Evolutionary conservation across 2,329 filamentous ascomycete genomes (phyloP), one percentile per base, ranked within the genome.

Genomic region (Paracamarosporium sp.): DNA sequence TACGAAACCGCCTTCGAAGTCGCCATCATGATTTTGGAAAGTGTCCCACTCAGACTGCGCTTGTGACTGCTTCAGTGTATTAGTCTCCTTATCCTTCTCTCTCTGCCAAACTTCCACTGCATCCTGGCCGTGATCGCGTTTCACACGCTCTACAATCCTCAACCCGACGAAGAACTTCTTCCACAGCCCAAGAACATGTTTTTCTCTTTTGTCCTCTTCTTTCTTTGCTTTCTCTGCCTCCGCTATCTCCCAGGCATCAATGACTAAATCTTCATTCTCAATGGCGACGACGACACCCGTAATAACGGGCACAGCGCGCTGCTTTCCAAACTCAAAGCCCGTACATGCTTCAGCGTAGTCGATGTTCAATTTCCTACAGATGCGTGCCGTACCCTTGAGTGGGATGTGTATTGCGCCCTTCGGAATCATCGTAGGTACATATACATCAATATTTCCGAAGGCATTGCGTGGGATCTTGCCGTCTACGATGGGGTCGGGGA

Each of bases 381-480:
- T 86, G 46, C 89, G 88, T 30, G 89, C 88, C 0, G 89, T 90
- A 0, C 92, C 92, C 44, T 89, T 86, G 53, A 89, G 88, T 0
- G 92, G 92, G 1, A 98, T 83, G 73, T 99, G 95, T 0, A 90
- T 85, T 2, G 93, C 93, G 0, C 95, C 94, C 38, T 79, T 78
- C 0, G 95, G 95, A 25, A 96, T 89, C 95, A 99, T 98, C 61
- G 92, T 93, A 36, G 92, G 90, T 0, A 91, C 93, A 73, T 96
- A 99, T 53, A 97, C 87, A 74, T 99, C 95, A 60, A 99, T 98
- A 65, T 99, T 99, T 8, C 94, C 94, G 67, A 94, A 99, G 33
- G 88, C 88, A 67, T 99, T 99, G 76, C 95, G 96, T 0, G 95
- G 95, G 59, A 98, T 97, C 13, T 90, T 78, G 0, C 94, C 94